Evolutionary conservation across 1,284 basidiomycete genomes (phyloP).

Genomic region (Coriolopsis trogii): DNA sequence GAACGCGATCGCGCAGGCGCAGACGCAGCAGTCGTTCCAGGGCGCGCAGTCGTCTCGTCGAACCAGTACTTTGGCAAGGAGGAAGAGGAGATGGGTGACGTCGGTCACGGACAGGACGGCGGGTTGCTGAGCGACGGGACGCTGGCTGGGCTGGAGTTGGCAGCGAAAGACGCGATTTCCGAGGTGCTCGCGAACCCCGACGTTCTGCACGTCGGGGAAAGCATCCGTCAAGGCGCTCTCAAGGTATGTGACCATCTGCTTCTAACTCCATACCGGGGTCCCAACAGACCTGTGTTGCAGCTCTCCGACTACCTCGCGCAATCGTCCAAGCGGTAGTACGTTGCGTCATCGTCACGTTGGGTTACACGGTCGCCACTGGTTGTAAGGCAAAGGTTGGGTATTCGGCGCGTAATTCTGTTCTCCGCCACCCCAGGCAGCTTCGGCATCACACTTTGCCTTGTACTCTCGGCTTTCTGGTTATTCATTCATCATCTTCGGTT

Average conservation of each 20-base stretch:
- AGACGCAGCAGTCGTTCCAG: constrained; percentile 82
- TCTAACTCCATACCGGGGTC: not conserved
- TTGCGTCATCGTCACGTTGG: not conserved
- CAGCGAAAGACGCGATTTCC: constrained; percentile 80
- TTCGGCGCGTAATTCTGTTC: constrained; percentile 2
- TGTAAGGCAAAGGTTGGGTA: constrained; percentile 8
- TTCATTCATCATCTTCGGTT: constrained; percentile 20
- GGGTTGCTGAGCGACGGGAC: constrained; percentile 68
- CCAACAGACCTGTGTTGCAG: constrained; percentile 36
- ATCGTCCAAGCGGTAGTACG: constrained; percentile 63
- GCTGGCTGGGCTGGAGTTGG: constrained; percentile 74
- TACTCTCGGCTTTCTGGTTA: constrained; percentile 16
- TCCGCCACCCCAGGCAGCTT: constrained; percentile 1
- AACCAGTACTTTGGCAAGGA: constrained; percentile 95
- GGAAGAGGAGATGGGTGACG: constrained; percentile 62
- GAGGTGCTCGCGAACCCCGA: constrained; percentile 88
- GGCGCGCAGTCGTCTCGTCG: constrained; percentile 92
- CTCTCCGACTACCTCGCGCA: constrained; percentile 79
- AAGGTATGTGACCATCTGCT: constrained; percentile 59
- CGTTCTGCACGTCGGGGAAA: constrained; percentile 87
- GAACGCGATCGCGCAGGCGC: constrained; percentile 72
- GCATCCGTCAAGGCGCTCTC: constrained; percentile 79
- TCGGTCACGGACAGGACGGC: constrained; percentile 44
- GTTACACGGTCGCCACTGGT: not conserved
- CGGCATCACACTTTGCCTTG: constrained; percentile 13